Base-by-base conservation (phyloP, 768 basidiomycete species). In the Tephrocybe rancida region DNA sequence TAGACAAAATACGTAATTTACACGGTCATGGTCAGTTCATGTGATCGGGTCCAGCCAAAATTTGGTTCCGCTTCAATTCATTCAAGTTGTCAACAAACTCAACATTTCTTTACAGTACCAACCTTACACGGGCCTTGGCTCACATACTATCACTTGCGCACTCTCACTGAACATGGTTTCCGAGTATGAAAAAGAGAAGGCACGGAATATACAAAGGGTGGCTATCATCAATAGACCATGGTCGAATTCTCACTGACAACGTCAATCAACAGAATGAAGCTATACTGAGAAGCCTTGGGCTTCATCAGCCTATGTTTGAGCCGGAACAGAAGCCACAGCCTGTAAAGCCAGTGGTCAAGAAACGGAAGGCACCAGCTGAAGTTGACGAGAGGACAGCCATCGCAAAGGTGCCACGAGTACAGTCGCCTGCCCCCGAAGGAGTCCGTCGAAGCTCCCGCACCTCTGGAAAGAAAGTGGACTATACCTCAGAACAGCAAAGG, bases 401-500 rank as follows among this genome's bases (percentile, higher is more conserved):
- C 6, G 42, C 60, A 32, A 77, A 73, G 61, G 65, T 64, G 7
- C 57, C 63, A 29, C 73, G 75, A 47, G 63, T 64, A 3, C 55
- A 46, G 14, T 50, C 61, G 11, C 56, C 58, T 22, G 25, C 58
- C 0, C 58, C 61, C 29, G 52, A 61, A 5, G 74, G 73, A 9
- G 60, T 76, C 49, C 81, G 91, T n/a, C 75, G 92, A 47, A 92
- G 90, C 64, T 71, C 80, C 39, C 79, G 91, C 45, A 85, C 85
- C 56, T 73, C 77, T 3, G 85, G 83, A 1, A 87, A 84, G 60
- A 68, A 62, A 13, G 65, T 84, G 3, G 75, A 87, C 67, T 86
- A 88, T 65, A 76, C 64, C 3, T 70, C 67, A 21, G 82, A 85
- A 56, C 73, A 70, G 24, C 64, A 61, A 25, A 66, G 58, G 41